phyloP scores from a whole-genome alignment of 805 yeast species.

The Cyberlindnera mrakii region DNA sequence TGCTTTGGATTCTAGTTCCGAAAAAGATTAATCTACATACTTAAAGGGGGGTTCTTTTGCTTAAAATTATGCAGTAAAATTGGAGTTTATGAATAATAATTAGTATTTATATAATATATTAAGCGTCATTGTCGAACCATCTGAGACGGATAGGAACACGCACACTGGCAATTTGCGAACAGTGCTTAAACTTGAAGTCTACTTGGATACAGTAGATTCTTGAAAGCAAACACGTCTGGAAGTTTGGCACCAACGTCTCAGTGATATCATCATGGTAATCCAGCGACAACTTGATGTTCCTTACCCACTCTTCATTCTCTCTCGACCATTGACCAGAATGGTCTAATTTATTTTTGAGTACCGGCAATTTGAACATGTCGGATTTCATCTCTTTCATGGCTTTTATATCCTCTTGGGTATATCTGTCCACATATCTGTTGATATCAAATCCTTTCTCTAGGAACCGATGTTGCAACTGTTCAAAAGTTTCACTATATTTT shows the following conservation, averaged over 20 bases:
- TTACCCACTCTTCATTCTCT: slow-evolving; percentile 3
- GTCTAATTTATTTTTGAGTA: slow-evolving; percentile 20
- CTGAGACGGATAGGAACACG: slow-evolving; percentile 34
- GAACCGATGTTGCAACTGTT: slow-evolving; percentile 15
- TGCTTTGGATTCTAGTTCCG: too few relatives aligned
- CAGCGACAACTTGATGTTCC: slow-evolving; percentile 34
- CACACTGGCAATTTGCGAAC: slow-evolving; percentile 15
- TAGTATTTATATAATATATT: too few relatives aligned
- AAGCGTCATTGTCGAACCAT: slow-evolving; percentile 17
- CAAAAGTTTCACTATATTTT: slow-evolving; percentile 6
- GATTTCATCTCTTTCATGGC: slow-evolving; percentile 16
- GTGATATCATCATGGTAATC: slow-evolving; percentile 35
- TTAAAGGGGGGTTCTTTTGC: too few relatives aligned
- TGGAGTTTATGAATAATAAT: too few relatives aligned
- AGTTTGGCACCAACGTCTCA: slow-evolving; percentile 52
- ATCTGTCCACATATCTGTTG: slow-evolving; percentile 8
- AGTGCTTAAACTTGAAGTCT: slow-evolving; percentile 33
- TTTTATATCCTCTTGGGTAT: slow-evolving; percentile 13
- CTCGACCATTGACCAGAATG: slow-evolving; percentile 25
- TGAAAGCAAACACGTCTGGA: slow-evolving; percentile 58
- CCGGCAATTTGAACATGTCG: slow-evolving; percentile 6
- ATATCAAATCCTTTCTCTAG: slow-evolving; percentile 4
- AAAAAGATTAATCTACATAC: too few relatives aligned
- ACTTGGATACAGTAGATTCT: slow-evolving; percentile 51
- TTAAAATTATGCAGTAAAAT: too few relatives aligned